phyloP scores from a whole-genome alignment of 768 basidiomycete genomes.

The Mycena vulgaris region DNA sequence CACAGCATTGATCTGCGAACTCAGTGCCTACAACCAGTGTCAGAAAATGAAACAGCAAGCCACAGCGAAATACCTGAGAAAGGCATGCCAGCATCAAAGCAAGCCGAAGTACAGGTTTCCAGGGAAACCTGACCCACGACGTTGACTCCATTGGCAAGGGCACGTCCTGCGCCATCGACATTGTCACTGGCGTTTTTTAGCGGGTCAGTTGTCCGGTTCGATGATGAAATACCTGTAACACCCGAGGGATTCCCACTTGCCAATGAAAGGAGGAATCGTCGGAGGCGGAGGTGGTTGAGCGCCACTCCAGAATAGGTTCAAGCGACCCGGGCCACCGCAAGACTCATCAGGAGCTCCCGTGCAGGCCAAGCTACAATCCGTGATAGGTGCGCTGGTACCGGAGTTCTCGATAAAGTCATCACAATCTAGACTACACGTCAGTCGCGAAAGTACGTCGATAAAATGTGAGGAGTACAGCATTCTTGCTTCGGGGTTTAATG shows the following conservation, averaged over 20 bases:
- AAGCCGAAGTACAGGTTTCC: constrained; percentile 72
- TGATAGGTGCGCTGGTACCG: constrained; percentile 58
- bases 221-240: constrained; percentile 71
- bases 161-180: constrained; percentile 59
- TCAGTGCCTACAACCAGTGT: constrained; percentile 57
- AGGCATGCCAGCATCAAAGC: constrained; percentile 64
- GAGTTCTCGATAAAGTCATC: constrained; percentile 67
- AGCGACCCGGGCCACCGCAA: constrained; percentile 73
- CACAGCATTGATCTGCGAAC: constrained; percentile 69
- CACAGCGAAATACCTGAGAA: constrained; percentile 31
- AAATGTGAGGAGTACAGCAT: constrained; percentile 65
- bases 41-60: constrained; percentile 51
- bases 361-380: constrained; percentile 76
- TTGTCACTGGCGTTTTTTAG: constrained; percentile 59
- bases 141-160: constrained; percentile 51
- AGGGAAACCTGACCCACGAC: constrained; percentile 63
- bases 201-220: constrained; percentile 47
- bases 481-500: constrained; percentile 58
- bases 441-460: constrained; percentile 9
- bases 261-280: constrained; percentile 65
- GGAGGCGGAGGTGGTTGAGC: constrained; percentile 69
- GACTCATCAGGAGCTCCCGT: constrained; percentile 69
- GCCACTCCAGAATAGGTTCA: constrained; percentile 79
- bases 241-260: constrained; percentile 78
- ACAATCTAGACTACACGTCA: constrained; percentile 64